Base-by-base conservation (phyloP, 2,329 filamentous ascomycete genomes). In the Fusarium cyanostomum region DNA sequence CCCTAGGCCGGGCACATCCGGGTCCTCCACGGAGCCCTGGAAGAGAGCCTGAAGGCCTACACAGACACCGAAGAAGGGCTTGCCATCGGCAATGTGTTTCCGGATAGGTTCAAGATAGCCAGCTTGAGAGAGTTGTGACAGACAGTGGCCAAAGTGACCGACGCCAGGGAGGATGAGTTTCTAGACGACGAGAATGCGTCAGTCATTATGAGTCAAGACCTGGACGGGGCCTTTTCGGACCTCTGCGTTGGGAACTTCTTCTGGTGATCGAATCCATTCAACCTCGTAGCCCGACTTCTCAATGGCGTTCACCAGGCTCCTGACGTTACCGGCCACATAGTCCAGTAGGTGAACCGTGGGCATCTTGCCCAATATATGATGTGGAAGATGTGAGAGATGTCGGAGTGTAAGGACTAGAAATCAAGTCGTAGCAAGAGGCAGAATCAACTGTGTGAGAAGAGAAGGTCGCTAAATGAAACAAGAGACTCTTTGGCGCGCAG, bases 61-160 rank as follows among this genome's bases (percentile, higher is more conserved):
- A 73, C 95, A 99, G 72, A 99, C 96, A 45, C 91, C 94, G 89
- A 99, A 96, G 75, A 99, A 98, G 12, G 94, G 93, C 78, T 98
- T 98, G n/a, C 93, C 94, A 12, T 90, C 85, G 49, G 88, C 83
- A 71, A 99, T 94, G 80, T 98, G 93, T 66, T 88, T 83, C 68
- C 84, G 87, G 65, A 99, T 89, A 9, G 93, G 91, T 58, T 92
- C 90, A 52, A 94, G 82, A 78, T 94, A 99, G 64, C 91, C 92
- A 33, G 92, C 92, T 37, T 88, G 84, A 13, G 89, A 83, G 68
- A 99, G 88, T 74, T 97, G 93, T 26, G 87, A 88, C 65, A 98
- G 83, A 78, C 95, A 99, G 82, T 99, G 93, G 60, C 95, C 95
- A 72, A 98, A 99, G 82, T 99, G 94, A 70, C 95, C 95, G 62